Evolutionary conservation across 2,329 filamentous ascomycete genomes (phyloP).

Genomic region (Fusarium begoniae): DNA sequence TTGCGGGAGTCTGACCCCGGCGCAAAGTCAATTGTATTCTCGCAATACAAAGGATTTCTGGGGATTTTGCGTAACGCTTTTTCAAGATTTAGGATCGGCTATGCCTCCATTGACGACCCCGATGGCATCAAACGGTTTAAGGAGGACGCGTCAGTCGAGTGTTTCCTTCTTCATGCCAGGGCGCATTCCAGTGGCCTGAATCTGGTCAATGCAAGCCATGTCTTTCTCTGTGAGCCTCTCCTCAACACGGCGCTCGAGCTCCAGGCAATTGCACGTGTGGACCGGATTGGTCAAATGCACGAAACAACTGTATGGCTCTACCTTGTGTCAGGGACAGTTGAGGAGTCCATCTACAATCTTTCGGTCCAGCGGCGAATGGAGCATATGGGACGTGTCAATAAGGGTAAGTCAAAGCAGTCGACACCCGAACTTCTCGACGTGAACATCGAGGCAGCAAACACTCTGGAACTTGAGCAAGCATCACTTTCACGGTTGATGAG

Average conservation of each 20-base stretch:
- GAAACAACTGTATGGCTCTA: slow-evolving; percentile 97
- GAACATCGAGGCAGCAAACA: slow-evolving; percentile 83
- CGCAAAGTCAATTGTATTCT: slow-evolving; percentile 93
- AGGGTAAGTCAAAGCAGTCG: slow-evolving; percentile 52
- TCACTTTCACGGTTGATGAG: slow-evolving; percentile 75
- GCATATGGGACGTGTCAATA: slow-evolving; percentile 67
- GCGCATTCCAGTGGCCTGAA: slow-evolving; percentile 90
- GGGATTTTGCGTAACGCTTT: slow-evolving; percentile 77
- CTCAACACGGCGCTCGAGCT: slow-evolving; percentile 94
- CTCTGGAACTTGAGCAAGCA: slow-evolving; percentile 80
- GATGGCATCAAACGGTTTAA: slow-evolving; percentile 81
- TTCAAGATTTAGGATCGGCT: slow-evolving; percentile 75
- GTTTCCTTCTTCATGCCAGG: slow-evolving; percentile 88
- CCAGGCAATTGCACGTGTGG: slow-evolving; percentile 93
- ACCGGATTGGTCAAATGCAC: slow-evolving; percentile 89
- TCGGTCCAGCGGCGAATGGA: slow-evolving; percentile 81
- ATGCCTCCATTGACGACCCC: slow-evolving; percentile 72
- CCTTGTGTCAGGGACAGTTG: slow-evolving; percentile 87
- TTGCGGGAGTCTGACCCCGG: slow-evolving; percentile 84
- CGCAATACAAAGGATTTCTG: slow-evolving; percentile 85
- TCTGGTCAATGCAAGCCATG: slow-evolving; percentile 90
- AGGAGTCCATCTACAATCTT: slow-evolving; percentile 90
- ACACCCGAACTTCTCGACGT: slow-evolving; percentile 63
- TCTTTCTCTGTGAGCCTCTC: slow-evolving; percentile 93
- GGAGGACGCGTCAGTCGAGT: slow-evolving; percentile 76